Percentiles rank a stretch among this genome's conserved stretches.
Conservation (phyloP, 2,329 filamentous ascomycete species). For the Penicillium sp. region DNA sequence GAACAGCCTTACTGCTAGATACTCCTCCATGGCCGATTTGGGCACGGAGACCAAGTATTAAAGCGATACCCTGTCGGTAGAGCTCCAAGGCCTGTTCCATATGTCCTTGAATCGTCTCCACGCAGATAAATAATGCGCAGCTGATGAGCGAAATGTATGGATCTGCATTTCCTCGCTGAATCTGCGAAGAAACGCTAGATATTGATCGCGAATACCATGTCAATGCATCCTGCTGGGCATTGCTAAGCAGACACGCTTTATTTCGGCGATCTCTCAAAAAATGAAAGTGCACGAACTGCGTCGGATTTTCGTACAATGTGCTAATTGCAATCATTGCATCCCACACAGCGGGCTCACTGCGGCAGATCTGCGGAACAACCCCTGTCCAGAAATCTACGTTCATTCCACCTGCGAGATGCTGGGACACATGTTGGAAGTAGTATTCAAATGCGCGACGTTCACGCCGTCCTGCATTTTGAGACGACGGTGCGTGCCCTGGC, state of each 20-base stretch:
- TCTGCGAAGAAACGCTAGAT: slow-evolving; percentile 21
- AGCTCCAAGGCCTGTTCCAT: slow-evolving; percentile 24
- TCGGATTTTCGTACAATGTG: slow-evolving; percentile 16
- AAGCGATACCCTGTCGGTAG: slow-evolving; percentile 23
- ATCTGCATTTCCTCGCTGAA: slow-evolving; percentile 21
- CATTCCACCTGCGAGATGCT: slow-evolving; percentile 13
- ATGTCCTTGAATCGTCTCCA: slow-evolving; percentile 27
- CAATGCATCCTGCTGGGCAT: slow-evolving; percentile 20
- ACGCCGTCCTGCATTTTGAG: slow-evolving; percentile 5
- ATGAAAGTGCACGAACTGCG: slow-evolving; percentile 10
- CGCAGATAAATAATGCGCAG: slow-evolving; percentile 34
- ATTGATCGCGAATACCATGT: slow-evolving; percentile 34
- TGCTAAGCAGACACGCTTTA: not conserved
- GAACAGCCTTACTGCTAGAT: slow-evolving; percentile 10
- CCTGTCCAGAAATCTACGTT: slow-evolving; percentile 21
- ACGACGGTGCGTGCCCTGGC: not conserved
- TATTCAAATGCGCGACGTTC: slow-evolving; percentile 27
- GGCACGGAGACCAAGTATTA: slow-evolving; percentile 22
- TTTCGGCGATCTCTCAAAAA: not conserved
- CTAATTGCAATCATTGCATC: slow-evolving; percentile 25
- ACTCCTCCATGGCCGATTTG: slow-evolving; percentile 12
- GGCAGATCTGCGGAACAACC: slow-evolving; percentile 19
- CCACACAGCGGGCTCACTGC: slow-evolving; percentile 23
- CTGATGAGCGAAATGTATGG: slow-evolving; percentile 28
- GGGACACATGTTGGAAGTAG: slow-evolving; percentile 19